These are phyloP conservation scores for Calonectria henricotiae DNA, from an alignment of 2,329 filamentous ascomycete species.

Conservation along the genomic window DNA sequence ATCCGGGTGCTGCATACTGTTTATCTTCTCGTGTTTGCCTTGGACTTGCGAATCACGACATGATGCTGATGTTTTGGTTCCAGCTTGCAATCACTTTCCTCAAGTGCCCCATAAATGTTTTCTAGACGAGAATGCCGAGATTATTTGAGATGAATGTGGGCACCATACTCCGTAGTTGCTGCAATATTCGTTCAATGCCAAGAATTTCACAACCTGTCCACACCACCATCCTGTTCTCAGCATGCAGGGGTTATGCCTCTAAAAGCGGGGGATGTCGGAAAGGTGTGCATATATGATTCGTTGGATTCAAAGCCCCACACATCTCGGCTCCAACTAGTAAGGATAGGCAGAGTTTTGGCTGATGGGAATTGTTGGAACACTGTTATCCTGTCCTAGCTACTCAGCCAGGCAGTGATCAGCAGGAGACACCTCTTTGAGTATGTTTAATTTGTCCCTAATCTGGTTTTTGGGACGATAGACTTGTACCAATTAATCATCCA, in stretches of 20 bases:
- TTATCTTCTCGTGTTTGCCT: too few relatives aligned
- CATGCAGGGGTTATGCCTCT: neutral
- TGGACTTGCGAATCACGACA: too few relatives aligned
- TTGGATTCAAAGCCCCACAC: neutral
- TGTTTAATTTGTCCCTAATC: neutral
- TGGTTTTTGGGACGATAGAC: neutral
- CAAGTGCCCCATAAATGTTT: too few relatives aligned
- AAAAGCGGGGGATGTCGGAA: neutral
- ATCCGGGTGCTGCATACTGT: too few relatives aligned
- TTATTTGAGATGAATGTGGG: too few relatives aligned
- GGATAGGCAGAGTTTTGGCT: neutral
- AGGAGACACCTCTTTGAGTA: neutral
- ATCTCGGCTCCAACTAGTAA: neutral
- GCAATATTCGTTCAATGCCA: too few relatives aligned
- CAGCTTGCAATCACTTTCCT: too few relatives aligned
- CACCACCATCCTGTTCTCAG: neutral
- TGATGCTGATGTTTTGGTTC: too few relatives aligned
- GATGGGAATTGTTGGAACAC: neutral
- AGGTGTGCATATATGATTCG: neutral
- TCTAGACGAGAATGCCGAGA: too few relatives aligned
- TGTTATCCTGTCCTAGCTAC: neutral
- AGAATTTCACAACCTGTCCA: neutral
- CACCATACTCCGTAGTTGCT: too few relatives aligned
- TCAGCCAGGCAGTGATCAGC: conserved; percentile 3
- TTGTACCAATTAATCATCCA: neutral